phyloP scores from a whole-genome alignment of 192 early-diverging fungal genomes.

The Podila epicladia region DNA sequence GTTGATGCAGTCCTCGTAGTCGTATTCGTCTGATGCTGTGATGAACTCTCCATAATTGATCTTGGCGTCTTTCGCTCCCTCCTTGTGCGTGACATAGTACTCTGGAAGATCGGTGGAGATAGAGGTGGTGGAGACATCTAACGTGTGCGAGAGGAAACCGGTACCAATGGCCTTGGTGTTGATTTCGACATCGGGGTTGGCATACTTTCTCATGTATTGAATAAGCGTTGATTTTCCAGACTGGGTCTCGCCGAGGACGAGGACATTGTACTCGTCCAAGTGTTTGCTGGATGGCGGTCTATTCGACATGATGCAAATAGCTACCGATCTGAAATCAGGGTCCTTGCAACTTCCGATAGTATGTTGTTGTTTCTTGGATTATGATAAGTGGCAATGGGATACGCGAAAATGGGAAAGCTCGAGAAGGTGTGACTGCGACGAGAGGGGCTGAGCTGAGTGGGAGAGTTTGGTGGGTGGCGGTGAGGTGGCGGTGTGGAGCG shows the following conservation, averaged over 20 bases:
- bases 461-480: no score
- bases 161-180: constrained; percentile 3
- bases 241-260: not conserved
- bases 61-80: not conserved
- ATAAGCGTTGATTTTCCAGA: not conserved
- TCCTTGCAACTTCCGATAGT: no score
- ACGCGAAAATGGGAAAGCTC: no score
- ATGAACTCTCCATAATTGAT: not conserved
- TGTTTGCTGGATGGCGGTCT: no score
- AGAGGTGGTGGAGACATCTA: not conserved
- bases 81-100: not conserved
- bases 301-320: no score
- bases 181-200: not conserved
- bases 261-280: not conserved
- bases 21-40: not conserved
- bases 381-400: no score
- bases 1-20: constrained; percentile 3
- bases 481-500: no score
- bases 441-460: no score
- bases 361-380: no score
- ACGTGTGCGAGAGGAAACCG: constrained; percentile 1
- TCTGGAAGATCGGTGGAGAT: not conserved
- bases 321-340: no score
- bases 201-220: not conserved
- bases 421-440: no score